Percentiles rank a stretch among this genome's conserved stretches.
phyloP scores from a whole-genome alignment of 371 early-diverging fungal genomes.

The Mortierella sp. region DNA sequence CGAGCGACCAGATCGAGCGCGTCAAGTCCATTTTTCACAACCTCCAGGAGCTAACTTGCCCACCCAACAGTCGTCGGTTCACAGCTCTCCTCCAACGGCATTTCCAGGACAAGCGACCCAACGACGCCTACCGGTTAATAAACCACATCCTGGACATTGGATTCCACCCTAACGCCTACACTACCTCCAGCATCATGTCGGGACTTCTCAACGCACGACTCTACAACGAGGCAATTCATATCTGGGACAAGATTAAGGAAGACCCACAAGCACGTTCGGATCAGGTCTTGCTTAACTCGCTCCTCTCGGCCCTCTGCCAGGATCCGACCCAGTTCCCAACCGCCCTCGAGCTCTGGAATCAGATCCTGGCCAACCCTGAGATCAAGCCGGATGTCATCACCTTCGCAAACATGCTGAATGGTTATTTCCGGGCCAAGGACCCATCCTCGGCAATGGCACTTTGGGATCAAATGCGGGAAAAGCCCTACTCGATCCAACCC shows the following conservation, averaged over 20 bases:
- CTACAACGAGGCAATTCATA: slow-evolving; percentile 20
- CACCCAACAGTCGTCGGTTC: slow-evolving; percentile 39
- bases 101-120: slow-evolving; percentile 16
- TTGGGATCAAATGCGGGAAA: slow-evolving; percentile 33
- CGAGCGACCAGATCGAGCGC: slow-evolving; percentile 14
- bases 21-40: slow-evolving; percentile 23
- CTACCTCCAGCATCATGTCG: slow-evolving; percentile 20
- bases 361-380: slow-evolving; percentile 11
- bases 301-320: slow-evolving; percentile 36
- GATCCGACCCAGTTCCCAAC: slow-evolving; percentile 19
- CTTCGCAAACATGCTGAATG: slow-evolving; percentile 44
- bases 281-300: slow-evolving; percentile 19
- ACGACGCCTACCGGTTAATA: slow-evolving; percentile 30
- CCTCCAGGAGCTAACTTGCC: slow-evolving; percentile 14
- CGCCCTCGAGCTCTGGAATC: slow-evolving; percentile 31
- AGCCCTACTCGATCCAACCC: slow-evolving; percentile 32
- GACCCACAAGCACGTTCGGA: background rate
- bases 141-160: slow-evolving; percentile 49
- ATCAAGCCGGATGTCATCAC: slow-evolving; percentile 36
- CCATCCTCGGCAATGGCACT: slow-evolving; percentile 24
- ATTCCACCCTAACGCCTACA: slow-evolving; percentile 20
- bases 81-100: slow-evolving; percentile 19
- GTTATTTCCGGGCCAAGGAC: slow-evolving; percentile 35
- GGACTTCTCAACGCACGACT: slow-evolving; percentile 34
- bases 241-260: slow-evolving; percentile 21